These are phyloP conservation scores for Umbelopsis sp. DNA, from an alignment of 192 early-diverging fungal species.

Conservation along the genomic window DNA sequence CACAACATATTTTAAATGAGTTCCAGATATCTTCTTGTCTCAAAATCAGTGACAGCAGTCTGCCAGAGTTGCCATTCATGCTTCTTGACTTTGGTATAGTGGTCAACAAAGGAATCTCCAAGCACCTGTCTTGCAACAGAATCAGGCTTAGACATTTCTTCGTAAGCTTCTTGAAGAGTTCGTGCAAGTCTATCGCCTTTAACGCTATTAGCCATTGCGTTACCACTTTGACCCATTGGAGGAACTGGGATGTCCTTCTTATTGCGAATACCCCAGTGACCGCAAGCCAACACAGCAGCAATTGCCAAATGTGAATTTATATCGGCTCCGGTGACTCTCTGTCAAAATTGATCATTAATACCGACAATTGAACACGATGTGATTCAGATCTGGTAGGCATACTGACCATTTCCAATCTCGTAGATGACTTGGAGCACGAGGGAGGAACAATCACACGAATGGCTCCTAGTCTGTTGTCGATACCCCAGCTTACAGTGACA, in stretches of 20 bases:
- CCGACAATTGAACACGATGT: background rate
- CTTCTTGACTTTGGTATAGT: conserved; percentile 70
- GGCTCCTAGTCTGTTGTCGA: conserved; percentile 71
- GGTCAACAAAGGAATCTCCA: conserved; percentile 77
- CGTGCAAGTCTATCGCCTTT: conserved; percentile 48
- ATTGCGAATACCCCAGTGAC: conserved; percentile 69
- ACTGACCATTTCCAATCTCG: conserved; percentile 70
- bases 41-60: conserved; percentile 74
- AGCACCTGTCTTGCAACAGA: conserved; percentile 73
- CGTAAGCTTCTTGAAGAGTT: conserved; percentile 66
- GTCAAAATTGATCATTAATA: background rate
- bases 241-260: conserved; percentile 51
- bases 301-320: conserved; percentile 78
- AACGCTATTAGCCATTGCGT: conserved; percentile 25
- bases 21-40: conserved; percentile 67
- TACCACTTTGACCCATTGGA: conserved; percentile 26
- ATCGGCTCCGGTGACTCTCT: conserved; percentile 81
- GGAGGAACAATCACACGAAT: conserved; percentile 78
- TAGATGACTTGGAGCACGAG: conserved; percentile 60
- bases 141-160: conserved; percentile 59
- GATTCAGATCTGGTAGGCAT: background rate
- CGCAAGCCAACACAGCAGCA: conserved; percentile 70
- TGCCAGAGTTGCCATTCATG: conserved; percentile 80
- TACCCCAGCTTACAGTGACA: conserved; percentile 77
- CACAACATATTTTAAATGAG: conserved; percentile 51